phyloP scores from a whole-genome alignment of 1,284 basidiomycete genomes.

The Phenoliferia sp. region DNA sequence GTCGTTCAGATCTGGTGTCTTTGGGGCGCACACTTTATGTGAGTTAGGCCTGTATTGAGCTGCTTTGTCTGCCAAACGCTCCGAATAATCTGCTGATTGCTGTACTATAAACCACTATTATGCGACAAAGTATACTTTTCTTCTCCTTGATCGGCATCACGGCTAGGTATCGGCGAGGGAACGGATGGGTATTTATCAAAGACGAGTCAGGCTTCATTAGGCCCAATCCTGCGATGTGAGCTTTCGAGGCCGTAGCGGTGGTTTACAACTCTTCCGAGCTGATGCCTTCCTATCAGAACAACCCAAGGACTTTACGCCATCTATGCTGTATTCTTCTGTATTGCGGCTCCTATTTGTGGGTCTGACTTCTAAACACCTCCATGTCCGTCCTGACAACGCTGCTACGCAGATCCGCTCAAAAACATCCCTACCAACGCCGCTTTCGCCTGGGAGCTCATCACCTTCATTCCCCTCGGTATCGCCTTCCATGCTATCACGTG shows the following conservation, averaged over 20 bases:
- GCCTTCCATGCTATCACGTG: not conserved
- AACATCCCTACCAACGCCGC: not conserved
- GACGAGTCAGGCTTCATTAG: not conserved
- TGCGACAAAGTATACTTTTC: not conserved
- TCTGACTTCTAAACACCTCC: too few species aligned
- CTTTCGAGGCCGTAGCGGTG: not conserved
- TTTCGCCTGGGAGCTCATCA: not conserved
- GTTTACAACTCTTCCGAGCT: not conserved
- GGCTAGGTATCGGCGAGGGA: not conserved
- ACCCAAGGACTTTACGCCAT: not conserved
- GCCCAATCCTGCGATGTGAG: not conserved
- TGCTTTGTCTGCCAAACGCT: too few species aligned
- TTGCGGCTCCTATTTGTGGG: not conserved
- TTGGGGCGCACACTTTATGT: not conserved
- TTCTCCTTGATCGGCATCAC: not conserved
- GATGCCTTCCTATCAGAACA: not conserved
- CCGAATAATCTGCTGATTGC: too few species aligned
- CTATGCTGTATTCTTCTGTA: not conserved
- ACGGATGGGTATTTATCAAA: not conserved
- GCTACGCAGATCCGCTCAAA: not conserved
- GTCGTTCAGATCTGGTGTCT: not conserved
- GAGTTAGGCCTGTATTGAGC: not conserved
- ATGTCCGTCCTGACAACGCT: not conserved
- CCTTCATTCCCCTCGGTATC: conserved; percentile 2
- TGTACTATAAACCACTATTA: too few species aligned